These are phyloP conservation scores for Cicer pinnatifidum DNA, from an alignment of 306 rosid genomes.

Conservation along the genomic window DNA sequence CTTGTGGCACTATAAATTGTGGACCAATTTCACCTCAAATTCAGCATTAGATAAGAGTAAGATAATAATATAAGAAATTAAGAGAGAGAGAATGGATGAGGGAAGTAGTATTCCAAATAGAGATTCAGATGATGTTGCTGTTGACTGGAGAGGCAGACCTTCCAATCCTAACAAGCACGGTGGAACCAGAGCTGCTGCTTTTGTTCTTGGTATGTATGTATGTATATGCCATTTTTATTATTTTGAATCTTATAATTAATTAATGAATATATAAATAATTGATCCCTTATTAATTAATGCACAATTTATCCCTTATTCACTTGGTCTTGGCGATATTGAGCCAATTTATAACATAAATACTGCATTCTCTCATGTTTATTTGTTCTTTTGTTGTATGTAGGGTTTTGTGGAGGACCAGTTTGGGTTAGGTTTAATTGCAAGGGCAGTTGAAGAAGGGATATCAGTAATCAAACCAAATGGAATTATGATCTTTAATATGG, in stretches of 20 bases:
- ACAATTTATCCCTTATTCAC: slow-evolving; percentile 29
- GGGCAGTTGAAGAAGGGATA: slow-evolving; percentile 99
- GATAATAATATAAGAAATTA: neutral
- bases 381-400: slow-evolving; percentile 50
- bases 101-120: neutral
- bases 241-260: no score
- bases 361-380: slow-evolving; percentile 31
- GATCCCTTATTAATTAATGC: neutral
- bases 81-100: slow-evolving; percentile 34
- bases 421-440: slow-evolving; percentile 94
- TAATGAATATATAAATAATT: neutral
- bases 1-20: slow-evolving; percentile 35
- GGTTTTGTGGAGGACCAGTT: slow-evolving; percentile 99
- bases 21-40: slow-evolving; percentile 26
- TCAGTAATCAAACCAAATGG: slow-evolving; percentile 85
- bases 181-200: slow-evolving; percentile 70
- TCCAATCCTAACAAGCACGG: slow-evolving; percentile 69
- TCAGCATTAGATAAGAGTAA: neutral
- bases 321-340: slow-evolving; percentile 12
- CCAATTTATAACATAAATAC: slow-evolving; percentile 17
- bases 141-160: slow-evolving; percentile 92
- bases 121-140: neutral
- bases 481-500: slow-evolving; percentile 96
- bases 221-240: neutral
- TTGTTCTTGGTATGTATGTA: slow-evolving; percentile 44